Conservation (phyloP, 345 rosid species). For the Pistacia atlantica region DNA sequence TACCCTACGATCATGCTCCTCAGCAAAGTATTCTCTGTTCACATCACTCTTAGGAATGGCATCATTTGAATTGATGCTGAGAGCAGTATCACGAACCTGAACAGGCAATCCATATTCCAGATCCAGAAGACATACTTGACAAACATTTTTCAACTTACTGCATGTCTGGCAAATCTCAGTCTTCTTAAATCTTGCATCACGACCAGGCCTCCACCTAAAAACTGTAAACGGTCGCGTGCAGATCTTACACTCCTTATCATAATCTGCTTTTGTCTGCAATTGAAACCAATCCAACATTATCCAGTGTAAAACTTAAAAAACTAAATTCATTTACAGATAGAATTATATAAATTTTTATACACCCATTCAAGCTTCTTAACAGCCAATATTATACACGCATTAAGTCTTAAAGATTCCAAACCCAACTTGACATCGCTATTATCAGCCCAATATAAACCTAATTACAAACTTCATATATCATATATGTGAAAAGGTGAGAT, state of each 20-base stretch:
- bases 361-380: no score
- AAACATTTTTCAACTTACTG: conserved; percentile 91
- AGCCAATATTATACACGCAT: no score
- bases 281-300: not conserved
- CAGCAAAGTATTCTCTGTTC: conserved; percentile 88
- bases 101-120: conserved; percentile 96
- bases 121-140: conserved; percentile 97
- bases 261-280: conserved; percentile 73
- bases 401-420: no score
- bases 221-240: conserved; percentile 95
- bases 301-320: no score
- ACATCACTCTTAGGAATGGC: conserved; percentile 93
- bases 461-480: no score
- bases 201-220: conserved; percentile 94
- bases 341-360: no score
- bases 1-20: conserved; percentile 94
- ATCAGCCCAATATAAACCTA: no score
- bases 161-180: conserved; percentile 94
- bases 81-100: conserved; percentile 90
- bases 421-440: no score
- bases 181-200: conserved; percentile 89
- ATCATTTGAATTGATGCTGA: conserved; percentile 75
- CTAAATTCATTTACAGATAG: no score
- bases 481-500: no score
- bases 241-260: conserved; percentile 97